A percentile compares a stretch with the other conserved stretches of the same genome.
Evolutionary conservation across 768 basidiomycete species (phyloP).

Genomic region (Boletus rufocinnamomeus): DNA sequence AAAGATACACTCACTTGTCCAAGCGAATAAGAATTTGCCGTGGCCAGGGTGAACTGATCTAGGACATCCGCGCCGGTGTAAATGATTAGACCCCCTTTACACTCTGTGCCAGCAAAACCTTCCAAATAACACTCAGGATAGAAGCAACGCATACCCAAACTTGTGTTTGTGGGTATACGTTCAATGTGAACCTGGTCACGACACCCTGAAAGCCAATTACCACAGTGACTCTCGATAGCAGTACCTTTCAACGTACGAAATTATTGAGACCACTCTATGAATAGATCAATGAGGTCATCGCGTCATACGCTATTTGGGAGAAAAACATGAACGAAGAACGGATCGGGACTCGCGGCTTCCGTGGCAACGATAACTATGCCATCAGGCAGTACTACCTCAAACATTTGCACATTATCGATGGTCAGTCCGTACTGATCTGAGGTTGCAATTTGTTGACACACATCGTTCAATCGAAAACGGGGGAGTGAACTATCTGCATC

Average conservation of each 20-base stretch:
- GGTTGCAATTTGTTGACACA: conserved; percentile 40
- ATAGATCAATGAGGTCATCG: background rate
- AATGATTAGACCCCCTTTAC: conserved; percentile 49
- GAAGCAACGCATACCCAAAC: conserved; percentile 54
- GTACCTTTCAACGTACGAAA: conserved; percentile 38
- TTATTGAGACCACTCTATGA: conserved; percentile 61
- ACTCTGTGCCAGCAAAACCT: background rate
- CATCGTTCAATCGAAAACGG: background rate
- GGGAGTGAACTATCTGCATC: background rate
- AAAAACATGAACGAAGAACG: conserved; percentile 38
- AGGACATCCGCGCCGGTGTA: conserved; percentile 17
- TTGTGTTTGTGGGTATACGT: conserved; percentile 51
- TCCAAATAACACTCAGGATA: background rate
- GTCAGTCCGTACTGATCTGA: conserved; percentile 59
- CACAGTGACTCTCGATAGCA: background rate
- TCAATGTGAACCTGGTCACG: conserved; percentile 56
- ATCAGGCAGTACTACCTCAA: no score
- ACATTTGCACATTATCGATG: conserved; percentile 53
- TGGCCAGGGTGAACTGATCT: conserved; percentile 8
- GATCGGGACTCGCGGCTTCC: conserved; percentile 33
- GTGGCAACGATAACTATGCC: conserved; percentile 44
- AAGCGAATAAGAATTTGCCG: conserved; percentile 9
- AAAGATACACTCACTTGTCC: background rate
- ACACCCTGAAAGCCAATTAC: conserved; percentile 44
- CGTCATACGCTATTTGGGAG: background rate